Evolutionary conservation across 176 grass and related monocot genomes (phyloP).

Genomic region (Triticum monococcum): DNA sequence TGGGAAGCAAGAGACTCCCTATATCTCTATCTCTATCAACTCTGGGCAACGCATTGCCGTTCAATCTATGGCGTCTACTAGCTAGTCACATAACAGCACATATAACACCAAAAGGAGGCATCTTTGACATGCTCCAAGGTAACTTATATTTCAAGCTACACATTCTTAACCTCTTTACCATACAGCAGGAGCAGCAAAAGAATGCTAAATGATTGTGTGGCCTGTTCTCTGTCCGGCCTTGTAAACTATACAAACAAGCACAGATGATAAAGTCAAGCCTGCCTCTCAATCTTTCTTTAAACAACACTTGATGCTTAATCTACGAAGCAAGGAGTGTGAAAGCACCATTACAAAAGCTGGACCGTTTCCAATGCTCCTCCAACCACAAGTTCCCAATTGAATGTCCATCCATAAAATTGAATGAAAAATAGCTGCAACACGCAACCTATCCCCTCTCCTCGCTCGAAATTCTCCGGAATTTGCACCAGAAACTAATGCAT

Average conservation of each 20-base stretch:
- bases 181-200: not conserved
- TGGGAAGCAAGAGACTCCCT: not conserved
- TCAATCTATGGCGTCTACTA: not conserved
- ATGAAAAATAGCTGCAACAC: not conserved
- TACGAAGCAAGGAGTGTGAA: not conserved
- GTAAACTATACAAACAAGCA: not conserved
- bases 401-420: not conserved
- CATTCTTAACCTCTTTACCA: not conserved
- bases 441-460: not conserved
- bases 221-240: not conserved
- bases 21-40: not conserved
- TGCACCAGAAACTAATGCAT: not conserved
- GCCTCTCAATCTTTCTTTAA: not conserved
- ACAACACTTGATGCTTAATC: slow-evolving; percentile 21
- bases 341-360: not conserved
- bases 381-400: not conserved
- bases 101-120: not conserved
- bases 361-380: slow-evolving; percentile 16
- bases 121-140: not conserved
- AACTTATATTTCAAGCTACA: not conserved
- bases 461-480: not conserved
- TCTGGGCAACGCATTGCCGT: not conserved
- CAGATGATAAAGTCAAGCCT: not conserved
- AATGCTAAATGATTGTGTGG: not conserved
- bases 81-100: not conserved